Evolutionary conservation across 2,329 filamentous ascomycete genomes (phyloP).

Genomic region (Graphiopsis chlorocephala): DNA sequence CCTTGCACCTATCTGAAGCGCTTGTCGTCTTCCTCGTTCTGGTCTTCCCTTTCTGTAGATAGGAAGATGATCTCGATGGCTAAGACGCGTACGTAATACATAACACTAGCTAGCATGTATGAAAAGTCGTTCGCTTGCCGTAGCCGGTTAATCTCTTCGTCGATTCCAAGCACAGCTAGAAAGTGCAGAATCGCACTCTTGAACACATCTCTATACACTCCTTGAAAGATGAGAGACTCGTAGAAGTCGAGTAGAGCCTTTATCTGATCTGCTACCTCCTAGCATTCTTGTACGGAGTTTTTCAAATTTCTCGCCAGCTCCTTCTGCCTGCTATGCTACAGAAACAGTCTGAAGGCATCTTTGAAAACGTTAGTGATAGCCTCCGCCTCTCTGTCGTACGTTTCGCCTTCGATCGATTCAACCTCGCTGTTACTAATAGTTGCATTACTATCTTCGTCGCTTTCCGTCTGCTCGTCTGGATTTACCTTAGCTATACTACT

Average conservation of each 20-base stretch:
- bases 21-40: constrained; percentile 21
- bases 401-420: neutral
- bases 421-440: neutral
- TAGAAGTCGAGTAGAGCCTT: neutral
- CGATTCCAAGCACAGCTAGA: constrained; percentile 20
- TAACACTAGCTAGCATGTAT: constrained; percentile 23
- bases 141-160: constrained; percentile 17
- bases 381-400: no score
- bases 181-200: constrained; percentile 20
- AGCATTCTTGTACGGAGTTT: neutral
- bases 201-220: constrained; percentile 15
- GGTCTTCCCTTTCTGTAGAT: constrained; percentile 13
- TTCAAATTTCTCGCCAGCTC: neutral
- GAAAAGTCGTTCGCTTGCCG: constrained; percentile 20
- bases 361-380: neutral
- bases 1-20: constrained; percentile 19
- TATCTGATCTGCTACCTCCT: neutral
- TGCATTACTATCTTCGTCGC: neutral
- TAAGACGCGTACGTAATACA: constrained; percentile 25
- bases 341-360: neutral
- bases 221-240: neutral
- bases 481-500: neutral
- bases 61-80: constrained; percentile 23
- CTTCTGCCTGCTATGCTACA: neutral
- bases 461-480: neutral